Base-by-base conservation (phyloP, 345 rosid genomes). In the Eucalyptus microcorys region DNA sequence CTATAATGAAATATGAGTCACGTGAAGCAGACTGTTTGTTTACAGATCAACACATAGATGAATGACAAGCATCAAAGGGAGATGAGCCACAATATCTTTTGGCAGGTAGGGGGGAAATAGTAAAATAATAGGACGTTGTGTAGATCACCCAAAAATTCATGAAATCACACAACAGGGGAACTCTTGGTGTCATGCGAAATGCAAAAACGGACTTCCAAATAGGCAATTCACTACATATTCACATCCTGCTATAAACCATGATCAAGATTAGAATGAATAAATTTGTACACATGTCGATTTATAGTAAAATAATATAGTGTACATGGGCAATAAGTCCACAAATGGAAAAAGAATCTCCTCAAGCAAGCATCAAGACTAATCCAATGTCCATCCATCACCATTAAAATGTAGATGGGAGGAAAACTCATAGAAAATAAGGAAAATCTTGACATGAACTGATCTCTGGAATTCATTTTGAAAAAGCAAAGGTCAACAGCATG, bases 361-460 rank as follows among this genome's bases (percentile, higher is more conserved):
- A 61, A 61, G 8, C 32, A 61, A 61, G 68, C 68, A 61, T 61
- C 34, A 61, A 61, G 16, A 12, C 34, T 32, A 84, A 84, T 84
- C 53, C 30, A 43, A 24, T 22, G 9, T 45, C 52, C 19, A 45
- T 43, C 26, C 12, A 84, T 24, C 53, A 84, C 14, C 42, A 87
- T 45, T 45, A 45, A 45, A 45, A 45, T 45, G 47, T 45, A 45
- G 47, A 45, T 9, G 47, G 1, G 47, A 45, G 47, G 47, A 45
- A 45, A 45, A 45, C 47, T 53, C 7, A 8, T 4, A 52, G 94
- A 91, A 97, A 96, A 90, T 93, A 96, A 22, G 98, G 99, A 90
- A 97, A 97, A 89, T 96, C 96, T 89, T 92, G 89, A 97, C 96
- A 95, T 34, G 99, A 93, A 88, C 92, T 94, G 90, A 96, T 95